phyloP scores from a whole-genome alignment of 1,139 yeast species.

The Yamadazyma diospyri region DNA sequence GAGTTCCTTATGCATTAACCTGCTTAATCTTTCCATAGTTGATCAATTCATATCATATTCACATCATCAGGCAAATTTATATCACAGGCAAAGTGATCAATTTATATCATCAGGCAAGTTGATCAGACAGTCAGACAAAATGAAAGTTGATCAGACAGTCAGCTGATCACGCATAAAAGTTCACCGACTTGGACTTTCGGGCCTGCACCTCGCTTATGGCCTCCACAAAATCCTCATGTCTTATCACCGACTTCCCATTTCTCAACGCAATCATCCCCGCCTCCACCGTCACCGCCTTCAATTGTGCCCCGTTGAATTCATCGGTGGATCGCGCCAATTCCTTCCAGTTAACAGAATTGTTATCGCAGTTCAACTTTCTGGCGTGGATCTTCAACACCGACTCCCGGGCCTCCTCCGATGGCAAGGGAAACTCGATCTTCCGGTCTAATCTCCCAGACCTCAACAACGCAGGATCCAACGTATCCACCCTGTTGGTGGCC shows the following conservation, averaged over 20 bases:
- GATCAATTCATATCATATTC: no score
- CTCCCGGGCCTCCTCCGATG: conserved; percentile 96
- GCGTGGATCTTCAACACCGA: conserved; percentile 96
- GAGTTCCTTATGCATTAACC: no score
- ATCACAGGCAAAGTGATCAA: no score
- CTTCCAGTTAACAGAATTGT: conserved; percentile 87
- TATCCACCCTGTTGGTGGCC: conserved; percentile 97
- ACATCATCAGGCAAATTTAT: no score
- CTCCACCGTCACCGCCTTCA: conserved; percentile 97
- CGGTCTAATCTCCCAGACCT: conserved; percentile 98
- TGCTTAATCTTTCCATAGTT: no score
- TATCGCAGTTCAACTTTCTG: conserved; percentile 92
- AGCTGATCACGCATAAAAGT: conserved; percentile 76
- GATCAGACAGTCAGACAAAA: no score
- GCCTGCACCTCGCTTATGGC: conserved; percentile 99
- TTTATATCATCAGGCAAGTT: no score
- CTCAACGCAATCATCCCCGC: conserved; percentile 99
- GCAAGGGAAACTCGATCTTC: conserved; percentile 95
- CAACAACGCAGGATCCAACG: conserved; percentile 92
- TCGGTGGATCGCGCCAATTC: conserved; percentile 97
- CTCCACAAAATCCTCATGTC: conserved; percentile 97
- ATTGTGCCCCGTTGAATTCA: conserved; percentile 97
- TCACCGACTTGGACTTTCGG: conserved; percentile 89
- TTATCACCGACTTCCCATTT: conserved; percentile 86
- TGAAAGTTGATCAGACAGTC: no score